Percentiles rank a stretch among this genome's conserved stretches.
Conservation (phyloP, 2,329 filamentous ascomycete species). For the Pseudogymnoascus sp. region DNA sequence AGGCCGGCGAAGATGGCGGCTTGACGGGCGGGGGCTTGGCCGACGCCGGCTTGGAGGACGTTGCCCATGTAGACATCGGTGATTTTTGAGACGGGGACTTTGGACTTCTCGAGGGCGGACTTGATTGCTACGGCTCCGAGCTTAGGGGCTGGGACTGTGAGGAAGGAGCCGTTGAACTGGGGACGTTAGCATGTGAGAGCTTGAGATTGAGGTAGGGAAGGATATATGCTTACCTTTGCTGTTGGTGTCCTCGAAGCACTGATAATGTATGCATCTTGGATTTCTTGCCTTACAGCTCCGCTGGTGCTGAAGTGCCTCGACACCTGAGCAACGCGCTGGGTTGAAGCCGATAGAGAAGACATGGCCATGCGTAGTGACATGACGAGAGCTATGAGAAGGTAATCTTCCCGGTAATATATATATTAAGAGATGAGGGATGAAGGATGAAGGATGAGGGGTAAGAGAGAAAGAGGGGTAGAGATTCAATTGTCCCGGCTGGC, state of each 20-base stretch:
- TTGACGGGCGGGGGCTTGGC: slow-evolving; percentile 87
- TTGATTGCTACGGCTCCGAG: slow-evolving; percentile 89
- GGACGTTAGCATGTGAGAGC: not conserved
- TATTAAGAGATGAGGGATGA: not conserved
- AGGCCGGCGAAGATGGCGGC: slow-evolving; percentile 83
- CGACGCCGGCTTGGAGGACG: slow-evolving; percentile 73
- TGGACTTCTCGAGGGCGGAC: slow-evolving; percentile 78
- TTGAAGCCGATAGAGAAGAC: slow-evolving; percentile 19
- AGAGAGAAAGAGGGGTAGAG: not conserved
- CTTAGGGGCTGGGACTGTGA: slow-evolving; percentile 72
- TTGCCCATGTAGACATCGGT: slow-evolving; percentile 97
- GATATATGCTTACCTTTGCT: slow-evolving; percentile 56
- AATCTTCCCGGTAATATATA: not conserved
- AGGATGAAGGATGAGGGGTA: not conserved
- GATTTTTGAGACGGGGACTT: slow-evolving; percentile 70
- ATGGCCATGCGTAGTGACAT: slow-evolving; percentile 26
- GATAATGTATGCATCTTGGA: slow-evolving; percentile 89
- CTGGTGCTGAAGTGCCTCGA: slow-evolving; percentile 44
- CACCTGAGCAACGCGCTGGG: slow-evolving; percentile 36
- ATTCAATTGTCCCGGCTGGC: not conserved
- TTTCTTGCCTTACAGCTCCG: slow-evolving; percentile 46
- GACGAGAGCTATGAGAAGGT: slow-evolving; percentile 15
- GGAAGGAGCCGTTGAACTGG: slow-evolving; percentile 90
- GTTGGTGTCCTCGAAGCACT: slow-evolving; percentile 85
- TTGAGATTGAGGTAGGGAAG: slow-evolving; percentile 13